A percentile compares a stretch with the other conserved stretches of the same genome.
phyloP scores from a whole-genome alignment of 2,329 filamentous ascomycete species.

The Verticillium zaregamsianum region DNA sequence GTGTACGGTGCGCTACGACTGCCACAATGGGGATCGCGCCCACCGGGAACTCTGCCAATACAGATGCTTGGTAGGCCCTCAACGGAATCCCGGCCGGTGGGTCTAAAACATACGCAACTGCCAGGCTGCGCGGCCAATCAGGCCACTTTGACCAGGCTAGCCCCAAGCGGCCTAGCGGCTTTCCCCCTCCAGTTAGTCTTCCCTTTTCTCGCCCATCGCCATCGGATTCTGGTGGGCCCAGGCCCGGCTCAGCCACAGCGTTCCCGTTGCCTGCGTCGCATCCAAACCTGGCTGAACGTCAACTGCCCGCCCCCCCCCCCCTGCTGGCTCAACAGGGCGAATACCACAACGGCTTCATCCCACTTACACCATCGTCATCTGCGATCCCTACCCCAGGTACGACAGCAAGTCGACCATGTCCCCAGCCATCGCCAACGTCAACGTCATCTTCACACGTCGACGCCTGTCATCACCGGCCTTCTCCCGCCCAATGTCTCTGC shows the following conservation, averaged over 20 bases:
- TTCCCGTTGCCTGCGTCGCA: neutral
- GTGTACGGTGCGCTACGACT: no score
- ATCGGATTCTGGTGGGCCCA: neutral
- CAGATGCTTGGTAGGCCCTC: neutral
- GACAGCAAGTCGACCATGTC: neutral
- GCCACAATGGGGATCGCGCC: no score
- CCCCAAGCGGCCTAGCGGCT: neutral
- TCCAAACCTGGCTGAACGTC: no score
- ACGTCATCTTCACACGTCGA: neutral
- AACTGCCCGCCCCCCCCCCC: no score
- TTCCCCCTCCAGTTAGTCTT: neutral
- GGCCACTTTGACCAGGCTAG: neutral
- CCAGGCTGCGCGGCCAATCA: neutral
- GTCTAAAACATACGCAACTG: neutral
- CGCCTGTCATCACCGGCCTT: no score
- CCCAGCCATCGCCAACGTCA: neutral
- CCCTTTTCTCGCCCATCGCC: neutral
- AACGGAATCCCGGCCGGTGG: neutral
- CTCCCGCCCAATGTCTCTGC: neutral
- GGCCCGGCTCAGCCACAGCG: neutral
- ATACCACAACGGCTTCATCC: neutral
- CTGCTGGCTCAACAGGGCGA: neutral
- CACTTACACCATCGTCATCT: neutral
- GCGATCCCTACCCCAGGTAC: neutral
- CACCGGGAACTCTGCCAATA: no score